Conservation (phyloP, 495 filamentous ascomycete species). For the Pyrenopolyporus hunteri region DNA sequence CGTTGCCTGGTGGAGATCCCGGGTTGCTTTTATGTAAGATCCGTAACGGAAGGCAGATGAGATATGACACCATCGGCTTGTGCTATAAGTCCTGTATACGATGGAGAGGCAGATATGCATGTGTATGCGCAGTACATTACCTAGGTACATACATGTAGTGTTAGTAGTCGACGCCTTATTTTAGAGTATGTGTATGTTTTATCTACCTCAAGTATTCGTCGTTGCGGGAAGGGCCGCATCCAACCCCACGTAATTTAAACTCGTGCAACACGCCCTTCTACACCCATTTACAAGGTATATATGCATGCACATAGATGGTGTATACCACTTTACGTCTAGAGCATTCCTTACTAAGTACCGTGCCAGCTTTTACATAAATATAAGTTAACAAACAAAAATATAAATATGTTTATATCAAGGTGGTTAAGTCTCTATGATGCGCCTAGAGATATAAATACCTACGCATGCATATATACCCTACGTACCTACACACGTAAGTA, state of each 20-base stretch:
- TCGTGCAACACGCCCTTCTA: slow-evolving; percentile 18
- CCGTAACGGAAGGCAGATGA: slow-evolving; percentile 5
- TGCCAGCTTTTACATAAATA: no score
- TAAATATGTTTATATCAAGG: background rate
- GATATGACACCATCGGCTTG: no score
- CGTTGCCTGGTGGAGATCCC: slow-evolving; percentile 3
- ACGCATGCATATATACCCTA: background rate
- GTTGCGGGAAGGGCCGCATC: slow-evolving; percentile 27
- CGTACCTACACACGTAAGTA: background rate
- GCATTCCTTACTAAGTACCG: no score
- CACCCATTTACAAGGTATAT: background rate
- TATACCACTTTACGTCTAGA: no score
- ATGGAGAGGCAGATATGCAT: no score
- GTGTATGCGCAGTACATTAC: no score
- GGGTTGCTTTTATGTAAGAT: slow-evolving; percentile 18
- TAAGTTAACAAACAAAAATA: background rate
- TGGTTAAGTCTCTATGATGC: background rate
- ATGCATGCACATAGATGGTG: background rate
- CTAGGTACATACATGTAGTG: no score
- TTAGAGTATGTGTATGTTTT: no score
- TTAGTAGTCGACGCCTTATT: no score
- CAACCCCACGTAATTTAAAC: slow-evolving; percentile 16
- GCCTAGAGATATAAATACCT: background rate
- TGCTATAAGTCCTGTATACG: no score
- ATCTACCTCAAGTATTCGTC: background rate